Conservation (phyloP, 805 yeast genomes). For the Scheffersomyces amazonensis region DNA sequence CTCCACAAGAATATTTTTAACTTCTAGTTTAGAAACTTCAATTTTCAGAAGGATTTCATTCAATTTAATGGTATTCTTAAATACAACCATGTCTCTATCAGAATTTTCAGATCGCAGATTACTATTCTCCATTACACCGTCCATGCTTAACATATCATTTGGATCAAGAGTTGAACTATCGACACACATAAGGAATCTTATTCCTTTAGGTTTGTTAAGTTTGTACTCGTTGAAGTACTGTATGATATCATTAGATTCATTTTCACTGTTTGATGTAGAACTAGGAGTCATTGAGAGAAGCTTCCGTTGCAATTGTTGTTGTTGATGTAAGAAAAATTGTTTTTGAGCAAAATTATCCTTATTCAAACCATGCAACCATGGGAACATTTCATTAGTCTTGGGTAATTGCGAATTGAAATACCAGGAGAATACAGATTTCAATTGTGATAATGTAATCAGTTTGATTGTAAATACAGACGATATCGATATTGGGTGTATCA, state of each 20-base stretch:
- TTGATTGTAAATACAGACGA: constrained; percentile 10
- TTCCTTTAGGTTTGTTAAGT: constrained; percentile 20
- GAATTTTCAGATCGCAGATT: constrained; percentile 5
- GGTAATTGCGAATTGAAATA: constrained; percentile 49
- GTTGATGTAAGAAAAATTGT: constrained; percentile 38
- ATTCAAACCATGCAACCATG: constrained; percentile 86
- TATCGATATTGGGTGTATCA: background rate
- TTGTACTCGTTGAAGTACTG: constrained; percentile 7
- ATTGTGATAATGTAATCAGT: constrained; percentile 11
- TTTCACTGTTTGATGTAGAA: background rate
- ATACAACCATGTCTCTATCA: constrained; percentile 3
- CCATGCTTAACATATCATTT: constrained; percentile 4
- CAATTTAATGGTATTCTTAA: constrained; percentile 55
- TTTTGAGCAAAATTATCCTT: constrained; percentile 53
- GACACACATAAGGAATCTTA: constrained; percentile 41
- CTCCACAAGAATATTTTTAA: constrained; percentile 13
- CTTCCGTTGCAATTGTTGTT: constrained; percentile 12
- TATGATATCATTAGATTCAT: constrained; percentile 5
- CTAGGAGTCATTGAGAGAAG: background rate
- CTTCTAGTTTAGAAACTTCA: constrained; percentile 38
- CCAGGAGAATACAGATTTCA: constrained; percentile 26
- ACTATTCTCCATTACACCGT: too few relatives aligned
- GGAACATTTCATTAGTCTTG: constrained; percentile 67
- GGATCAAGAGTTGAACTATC: constrained; percentile 8
- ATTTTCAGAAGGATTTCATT: constrained; percentile 53